Evolutionary conservation across 225 moss, liverwort and hornwort genomes (phyloP).

Genomic region (Sphagnum tenellum): DNA sequence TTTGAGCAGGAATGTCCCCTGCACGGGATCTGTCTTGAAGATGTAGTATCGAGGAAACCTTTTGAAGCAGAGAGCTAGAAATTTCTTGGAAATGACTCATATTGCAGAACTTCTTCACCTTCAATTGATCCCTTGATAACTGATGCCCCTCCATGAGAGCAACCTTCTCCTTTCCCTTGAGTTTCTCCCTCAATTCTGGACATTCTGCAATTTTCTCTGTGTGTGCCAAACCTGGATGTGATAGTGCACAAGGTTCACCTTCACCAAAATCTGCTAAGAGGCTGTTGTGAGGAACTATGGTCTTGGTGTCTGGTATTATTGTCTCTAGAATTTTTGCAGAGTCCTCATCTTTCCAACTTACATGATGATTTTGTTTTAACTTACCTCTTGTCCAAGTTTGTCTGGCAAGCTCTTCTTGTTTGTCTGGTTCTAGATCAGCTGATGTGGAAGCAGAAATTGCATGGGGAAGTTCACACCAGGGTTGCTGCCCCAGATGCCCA

Average conservation of each 20-base stretch:
- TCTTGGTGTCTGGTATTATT: no score
- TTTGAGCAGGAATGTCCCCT: neutral
- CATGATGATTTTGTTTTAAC: neutral
- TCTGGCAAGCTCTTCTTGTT: neutral
- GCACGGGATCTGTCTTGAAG: neutral
- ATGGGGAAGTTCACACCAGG: constrained; percentile 1
- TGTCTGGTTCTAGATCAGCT: constrained; percentile 11
- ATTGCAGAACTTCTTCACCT: neutral
- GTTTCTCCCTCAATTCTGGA: no score
- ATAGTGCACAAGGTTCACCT: no score
- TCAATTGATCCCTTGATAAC: neutral
- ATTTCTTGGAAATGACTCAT: neutral
- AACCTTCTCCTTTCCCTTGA: no score
- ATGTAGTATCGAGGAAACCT: neutral
- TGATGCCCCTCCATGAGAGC: constrained; percentile 2
- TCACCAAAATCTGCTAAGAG: no score
- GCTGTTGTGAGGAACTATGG: no score
- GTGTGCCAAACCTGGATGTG: no score
- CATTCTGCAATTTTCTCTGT: no score
- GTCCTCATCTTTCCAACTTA: constrained; percentile 5
- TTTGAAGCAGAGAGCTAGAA: neutral
- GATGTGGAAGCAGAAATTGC: constrained; percentile 3
- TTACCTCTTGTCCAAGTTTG: neutral
- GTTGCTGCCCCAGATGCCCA: constrained; percentile 2
- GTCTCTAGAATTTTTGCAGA: no score